Base-by-base conservation (phyloP, 2,329 filamentous ascomycete species). In the Plenodomus tracheiphilus region DNA sequence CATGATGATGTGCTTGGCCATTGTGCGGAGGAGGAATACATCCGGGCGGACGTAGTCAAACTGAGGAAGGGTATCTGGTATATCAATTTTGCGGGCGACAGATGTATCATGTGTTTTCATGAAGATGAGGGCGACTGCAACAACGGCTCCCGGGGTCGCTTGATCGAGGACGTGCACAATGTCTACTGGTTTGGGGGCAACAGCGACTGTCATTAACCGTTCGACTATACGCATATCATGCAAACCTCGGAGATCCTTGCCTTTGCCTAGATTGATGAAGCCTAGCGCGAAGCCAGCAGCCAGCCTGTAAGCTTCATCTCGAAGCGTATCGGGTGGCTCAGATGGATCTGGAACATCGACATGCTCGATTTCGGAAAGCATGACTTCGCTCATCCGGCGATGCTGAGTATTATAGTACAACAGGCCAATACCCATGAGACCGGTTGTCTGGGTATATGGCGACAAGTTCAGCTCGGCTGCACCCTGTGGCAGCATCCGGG, bases 31-130 rank as follows among this genome's bases (percentile, higher is more conserved):
- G 6, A 99, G 83, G 56, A 99, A 87, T 36, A 97, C 86, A 66
- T 99, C 94, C 0, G 94, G 94, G 2, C 94, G 85, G 16, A 97
- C 87, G 67, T 97, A 97, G 69, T 97, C 94, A 69, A 96, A 97
- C 59, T 97, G 92, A 28, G 94, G 81, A 20, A 89, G 77, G 0
- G 94, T 95, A 57, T 96, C 88, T 0, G 95, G 95, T 0, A 97
- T 86, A 68, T 97, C 91, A 43, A 99, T 87, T 76, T 97, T 97
- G 47, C 87, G 85, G 3, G 94, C 94, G 17, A 99, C 83, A 15
- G 89, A 85, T 50, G 84, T 81, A 66, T 99, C 90, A 56, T 95
- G 90, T 0, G 93, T 94, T 73, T 97, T 97, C 90, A 99, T 94
- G 71, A 93, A 99, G 25, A 99, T 93, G 45, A 99, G 81, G 1